Base-by-base conservation (phyloP, 805 yeast genomes). In the Myxozyma udenii region DNA sequence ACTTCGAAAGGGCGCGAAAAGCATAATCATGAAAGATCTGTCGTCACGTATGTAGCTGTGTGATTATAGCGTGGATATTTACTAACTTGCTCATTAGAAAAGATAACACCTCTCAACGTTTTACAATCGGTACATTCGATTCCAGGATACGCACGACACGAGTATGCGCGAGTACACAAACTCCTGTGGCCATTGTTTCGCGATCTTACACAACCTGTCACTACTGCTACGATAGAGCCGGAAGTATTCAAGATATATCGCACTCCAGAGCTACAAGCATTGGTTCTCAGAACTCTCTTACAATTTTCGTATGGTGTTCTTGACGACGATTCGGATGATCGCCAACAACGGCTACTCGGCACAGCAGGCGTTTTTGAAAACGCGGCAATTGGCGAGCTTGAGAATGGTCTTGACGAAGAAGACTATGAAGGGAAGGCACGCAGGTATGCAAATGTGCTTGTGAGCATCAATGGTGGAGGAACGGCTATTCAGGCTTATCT, bases 381-480 rank as follows among this genome's bases (percentile, higher is more conserved):
- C 63, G 86, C 93, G 0, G 74, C 85, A 5, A 65, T 87, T 14
- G 68, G 80, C 41, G 95, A 87, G 63, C 74, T 86, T 52, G 90
- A 85, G 33, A 12, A 74, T 26, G 82, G 77, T 55, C 75, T 76
- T 53, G 79, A 76, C 40, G 62, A 72, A 1, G 68, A 72, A 40
- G 79, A 81, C 36, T 78, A 67, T 32, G 68, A 64, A 3, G 66
- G 69, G 9, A 66, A 66, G 16, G 68, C 68, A 4, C 64, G 65
- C 35, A 66, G 63, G 36, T 69, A 64, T 50, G 69, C 71, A 2
- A 50, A 54, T 37, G 69, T 68, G 1, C 66, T 65, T 47, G 66
- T 53, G 25, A 59, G 41, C 54, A 67, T 62, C 40, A 74, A 66
- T 28, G 75, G 64, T 16, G 69, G 69, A 42, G 65, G 61, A 9